These are phyloP conservation scores for Mucor mucedo DNA, from an alignment of 371 early-diverging fungal species.

Conservation along the genomic window DNA sequence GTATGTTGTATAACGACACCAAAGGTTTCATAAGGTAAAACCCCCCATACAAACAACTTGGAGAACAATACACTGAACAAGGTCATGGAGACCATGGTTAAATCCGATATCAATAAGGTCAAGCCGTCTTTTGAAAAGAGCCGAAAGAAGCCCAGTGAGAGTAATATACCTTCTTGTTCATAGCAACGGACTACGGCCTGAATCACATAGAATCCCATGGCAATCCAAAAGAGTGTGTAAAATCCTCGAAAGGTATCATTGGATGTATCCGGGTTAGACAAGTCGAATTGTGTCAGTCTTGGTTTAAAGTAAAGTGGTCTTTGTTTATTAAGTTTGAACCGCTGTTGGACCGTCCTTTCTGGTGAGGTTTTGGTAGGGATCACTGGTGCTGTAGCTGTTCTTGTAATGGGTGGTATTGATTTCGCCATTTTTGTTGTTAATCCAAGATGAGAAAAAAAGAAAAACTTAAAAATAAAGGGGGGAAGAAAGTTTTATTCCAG, in stretches of 20 bases:
- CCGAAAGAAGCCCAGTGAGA: slow-evolving; percentile 64
- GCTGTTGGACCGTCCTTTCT: neutral
- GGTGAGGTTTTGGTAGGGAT: neutral
- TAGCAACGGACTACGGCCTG: slow-evolving; percentile 73
- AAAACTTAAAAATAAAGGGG: slow-evolving; percentile 1
- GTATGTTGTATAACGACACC: slow-evolving; percentile 72
- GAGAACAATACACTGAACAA: slow-evolving; percentile 63
- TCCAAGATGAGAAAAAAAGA: neutral
- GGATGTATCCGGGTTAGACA: slow-evolving; percentile 47
- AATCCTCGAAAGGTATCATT: slow-evolving; percentile 82
- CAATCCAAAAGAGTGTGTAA: slow-evolving; percentile 91
- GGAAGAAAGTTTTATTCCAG: neutral
- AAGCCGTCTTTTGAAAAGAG: slow-evolving; percentile 72
- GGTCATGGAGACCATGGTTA: slow-evolving; percentile 70
- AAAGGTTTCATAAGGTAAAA: slow-evolving; percentile 58
- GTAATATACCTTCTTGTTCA: slow-evolving; percentile 68
- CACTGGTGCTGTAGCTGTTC: slow-evolving; percentile 25
- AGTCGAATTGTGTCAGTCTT: slow-evolving; percentile 49
- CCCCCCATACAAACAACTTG: slow-evolving; percentile 60
- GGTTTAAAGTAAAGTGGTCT: slow-evolving; percentile 44
- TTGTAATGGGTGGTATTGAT: slow-evolving; percentile 10
- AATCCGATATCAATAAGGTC: slow-evolving; percentile 69
- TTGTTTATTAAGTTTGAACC: slow-evolving; percentile 26
- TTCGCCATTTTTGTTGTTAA: neutral
- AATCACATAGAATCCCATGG: slow-evolving; percentile 78